These are phyloP conservation scores for Talaromyces liani DNA, from an alignment of 495 filamentous ascomycete species.

Conservation along the genomic window DNA sequence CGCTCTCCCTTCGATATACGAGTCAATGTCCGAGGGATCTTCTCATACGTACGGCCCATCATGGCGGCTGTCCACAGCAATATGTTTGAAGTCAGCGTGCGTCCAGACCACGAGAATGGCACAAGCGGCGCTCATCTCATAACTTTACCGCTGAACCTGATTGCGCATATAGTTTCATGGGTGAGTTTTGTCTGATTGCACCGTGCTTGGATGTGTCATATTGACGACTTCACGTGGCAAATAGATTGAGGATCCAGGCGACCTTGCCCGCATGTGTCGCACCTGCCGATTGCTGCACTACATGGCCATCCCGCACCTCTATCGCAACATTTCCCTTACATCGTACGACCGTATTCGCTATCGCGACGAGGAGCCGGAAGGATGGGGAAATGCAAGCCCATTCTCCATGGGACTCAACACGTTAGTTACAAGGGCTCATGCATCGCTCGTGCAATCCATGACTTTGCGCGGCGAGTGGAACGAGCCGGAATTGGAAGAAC, in stretches of 20 bases:
- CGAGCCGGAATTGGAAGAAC: constrained; percentile 49
- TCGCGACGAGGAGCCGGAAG: constrained; percentile 49
- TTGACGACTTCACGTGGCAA: neutral
- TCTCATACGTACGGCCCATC: neutral
- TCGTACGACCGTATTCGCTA: constrained; percentile 57
- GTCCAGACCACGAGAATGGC: constrained; percentile 20
- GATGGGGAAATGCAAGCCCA: constrained; percentile 52
- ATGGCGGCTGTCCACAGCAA: constrained; percentile 24
- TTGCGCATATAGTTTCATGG: constrained; percentile 47
- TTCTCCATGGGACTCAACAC: constrained; percentile 58
- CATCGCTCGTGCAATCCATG: constrained; percentile 44
- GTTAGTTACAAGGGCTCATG: constrained; percentile 47
- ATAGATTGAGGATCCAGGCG: constrained; percentile 47
- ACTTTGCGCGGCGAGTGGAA: constrained; percentile 50
- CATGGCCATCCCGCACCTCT: constrained; percentile 56
- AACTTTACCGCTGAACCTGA: constrained; percentile 50
- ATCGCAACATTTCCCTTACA: constrained; percentile 46
- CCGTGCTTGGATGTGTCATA: neutral
- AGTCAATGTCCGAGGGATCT: neutral
- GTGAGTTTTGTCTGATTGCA: constrained; percentile 24
- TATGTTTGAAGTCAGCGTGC: constrained; percentile 39
- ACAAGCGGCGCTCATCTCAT: constrained; percentile 23
- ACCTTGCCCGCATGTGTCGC: constrained; percentile 50
- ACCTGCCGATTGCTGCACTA: constrained; percentile 59
- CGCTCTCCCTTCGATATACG: neutral